Base-by-base conservation (phyloP, 192 early-diverging fungal genomes). In the Allomyces arbusculus region DNA sequence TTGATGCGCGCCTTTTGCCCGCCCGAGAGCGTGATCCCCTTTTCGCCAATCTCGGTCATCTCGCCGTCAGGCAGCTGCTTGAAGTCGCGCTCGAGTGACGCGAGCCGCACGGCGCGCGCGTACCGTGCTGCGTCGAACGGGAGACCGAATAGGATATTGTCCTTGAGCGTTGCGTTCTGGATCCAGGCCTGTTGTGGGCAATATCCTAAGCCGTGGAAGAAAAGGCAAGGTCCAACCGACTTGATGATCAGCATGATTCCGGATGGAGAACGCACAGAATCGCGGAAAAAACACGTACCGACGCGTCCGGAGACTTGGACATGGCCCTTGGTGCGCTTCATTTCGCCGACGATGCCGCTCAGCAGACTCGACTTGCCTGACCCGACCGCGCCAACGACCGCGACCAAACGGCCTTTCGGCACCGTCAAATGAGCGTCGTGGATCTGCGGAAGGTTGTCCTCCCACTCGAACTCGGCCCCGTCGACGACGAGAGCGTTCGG, bases 1-100 rank as follows among this genome's bases (percentile, higher is more conserved):
- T 86, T 86, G 65, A 95, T 77, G 0, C 92, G 78, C 61, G 90
- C 87, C 65, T 89, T 89, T 78, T 97, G 94, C 0, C 91, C 92
- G n/a, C 89, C 86, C 22, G 73, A 85, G 12, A 85, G 68, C 26
- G 74, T 81, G 22, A 77, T 69, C 9, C 77, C 70, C 50, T 58
- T 58, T n/a, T 58, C 50, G 50, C 50, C 50, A n/a, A 58, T 58
- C 50, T 58, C 50, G 50, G 50, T 58, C 50, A n/a, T n/a, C 16
- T 58, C 50, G 50, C 50, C 50, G 63, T 76, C 72, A 9, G 82
- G 72, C 64, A 92, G 77, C 0, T 76, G 66, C n/a, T 76, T 67
- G 24, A 89, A 25, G 62, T 89, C 87, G 16, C 72, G 75, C 0
- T 72, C 69, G 0, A 89, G 68, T 11, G 77, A 78, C 50, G 86